A percentile compares a stretch with the other conserved stretches of the same genome.
These are phyloP conservation scores for Xanthoconium separans DNA, from an alignment of 1,284 basidiomycete genomes.

Conservation along the genomic window DNA sequence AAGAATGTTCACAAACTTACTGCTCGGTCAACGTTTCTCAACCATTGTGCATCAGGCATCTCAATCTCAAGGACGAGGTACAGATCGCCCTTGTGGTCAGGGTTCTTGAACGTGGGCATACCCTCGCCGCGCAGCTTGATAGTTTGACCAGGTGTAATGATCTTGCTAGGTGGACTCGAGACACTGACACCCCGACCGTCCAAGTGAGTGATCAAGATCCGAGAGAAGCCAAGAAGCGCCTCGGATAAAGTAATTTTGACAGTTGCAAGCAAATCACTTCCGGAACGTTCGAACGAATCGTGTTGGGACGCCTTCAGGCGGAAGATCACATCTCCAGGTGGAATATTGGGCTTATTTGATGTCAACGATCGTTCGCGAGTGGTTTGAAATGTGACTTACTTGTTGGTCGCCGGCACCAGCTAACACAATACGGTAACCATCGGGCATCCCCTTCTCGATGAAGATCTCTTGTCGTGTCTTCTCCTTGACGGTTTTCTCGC, in stretches of 20 bases:
- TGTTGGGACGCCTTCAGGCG: constrained; percentile 71
- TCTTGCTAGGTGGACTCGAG: constrained; percentile 68
- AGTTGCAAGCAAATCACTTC: constrained; percentile 73
- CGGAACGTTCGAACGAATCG: constrained; percentile 77
- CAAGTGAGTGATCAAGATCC: constrained; percentile 84
- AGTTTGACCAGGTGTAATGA: constrained; percentile 71
- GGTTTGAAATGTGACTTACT: constrained; percentile 42
- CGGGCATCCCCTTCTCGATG: constrained; percentile 86
- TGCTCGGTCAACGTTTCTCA: constrained; percentile 54
- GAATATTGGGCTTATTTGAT: constrained; percentile 64
- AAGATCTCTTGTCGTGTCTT: constrained; percentile 87
- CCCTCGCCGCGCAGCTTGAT: constrained; percentile 81
- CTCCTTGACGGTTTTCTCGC: constrained; percentile 79
- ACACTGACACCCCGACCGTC: constrained; percentile 87
- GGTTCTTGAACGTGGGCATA: constrained; percentile 75
- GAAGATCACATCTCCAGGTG: constrained; percentile 89
- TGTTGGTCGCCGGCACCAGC: constrained; percentile 89
- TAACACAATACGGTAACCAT: constrained; percentile 85
- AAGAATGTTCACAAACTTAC: constrained; percentile 38
- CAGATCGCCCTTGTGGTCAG: constrained; percentile 75
- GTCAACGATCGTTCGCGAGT: constrained; percentile 7
- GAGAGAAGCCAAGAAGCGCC: constrained; percentile 85
- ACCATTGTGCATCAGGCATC: constrained; percentile 77
- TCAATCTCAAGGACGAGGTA: constrained; percentile 82
- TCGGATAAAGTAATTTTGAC: constrained; percentile 89